Evolutionary conservation across 1,139 yeast species (phyloP).

Genomic region (Tardiomyces blankii): DNA sequence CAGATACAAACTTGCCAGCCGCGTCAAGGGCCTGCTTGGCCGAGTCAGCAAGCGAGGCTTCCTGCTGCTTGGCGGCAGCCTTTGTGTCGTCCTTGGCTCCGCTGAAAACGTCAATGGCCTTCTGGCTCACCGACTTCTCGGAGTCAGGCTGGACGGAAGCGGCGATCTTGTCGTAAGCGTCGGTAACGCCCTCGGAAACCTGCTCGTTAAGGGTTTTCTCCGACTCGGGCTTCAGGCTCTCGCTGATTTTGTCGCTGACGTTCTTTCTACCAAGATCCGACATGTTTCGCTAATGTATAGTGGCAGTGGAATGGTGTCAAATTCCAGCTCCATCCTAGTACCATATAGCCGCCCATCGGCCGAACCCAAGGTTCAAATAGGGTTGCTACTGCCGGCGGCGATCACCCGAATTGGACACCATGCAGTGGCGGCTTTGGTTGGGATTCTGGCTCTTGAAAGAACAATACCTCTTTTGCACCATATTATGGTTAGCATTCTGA

Average conservation of each 20-base stretch:
- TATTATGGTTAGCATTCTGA: no score
- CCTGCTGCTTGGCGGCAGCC: slow-evolving; percentile 18
- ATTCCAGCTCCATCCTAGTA: no score
- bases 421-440: no score
- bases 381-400: no score
- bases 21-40: slow-evolving; percentile 13
- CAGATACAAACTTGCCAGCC: neutral
- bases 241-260: slow-evolving; percentile 55
- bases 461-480: neutral
- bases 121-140: slow-evolving; percentile 59
- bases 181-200: slow-evolving; percentile 64
- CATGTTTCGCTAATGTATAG: slow-evolving; percentile 6
- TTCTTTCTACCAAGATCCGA: slow-evolving; percentile 15
- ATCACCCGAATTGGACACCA: neutral
- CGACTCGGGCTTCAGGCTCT: slow-evolving; percentile 60
- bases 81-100: slow-evolving; percentile 31
- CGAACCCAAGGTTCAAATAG: no score
- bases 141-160: slow-evolving; percentile 46
- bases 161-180: slow-evolving; percentile 52
- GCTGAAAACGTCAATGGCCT: slow-evolving; percentile 45
- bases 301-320: neutral
- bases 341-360: no score
- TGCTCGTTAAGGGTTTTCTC: slow-evolving; percentile 55
- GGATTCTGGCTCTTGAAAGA: no score
- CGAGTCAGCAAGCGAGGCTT: slow-evolving; percentile 10